Evolutionary conservation across 345 rosid genomes (phyloP).

Genomic region (Acer yangbiense): DNA sequence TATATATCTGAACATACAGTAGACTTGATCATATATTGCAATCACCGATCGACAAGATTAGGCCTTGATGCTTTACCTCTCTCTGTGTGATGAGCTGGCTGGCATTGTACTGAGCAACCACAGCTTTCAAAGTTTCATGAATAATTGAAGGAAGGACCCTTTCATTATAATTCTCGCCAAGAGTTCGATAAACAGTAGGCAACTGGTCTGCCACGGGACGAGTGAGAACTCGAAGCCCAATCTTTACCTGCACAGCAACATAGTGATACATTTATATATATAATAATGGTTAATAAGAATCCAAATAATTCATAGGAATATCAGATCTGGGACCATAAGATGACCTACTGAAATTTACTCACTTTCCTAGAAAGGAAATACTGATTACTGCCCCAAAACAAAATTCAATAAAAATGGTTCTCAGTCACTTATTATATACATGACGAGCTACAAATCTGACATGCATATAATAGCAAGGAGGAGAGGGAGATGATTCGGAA

Average conservation of each 20-base stretch:
- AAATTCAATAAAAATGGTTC: not conserved
- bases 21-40: not conserved
- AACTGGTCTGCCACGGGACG: slow-evolving; percentile 75
- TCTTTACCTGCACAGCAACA: slow-evolving; percentile 63
- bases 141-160: slow-evolving; percentile 92
- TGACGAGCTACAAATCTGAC: not conserved
- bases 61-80: slow-evolving; percentile 50
- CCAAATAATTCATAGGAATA: not conserved
- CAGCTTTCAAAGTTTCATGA: slow-evolving; percentile 90
- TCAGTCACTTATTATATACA: not conserved
- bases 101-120: slow-evolving; percentile 94
- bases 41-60: not conserved
- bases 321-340: not conserved
- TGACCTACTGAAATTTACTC: not conserved
- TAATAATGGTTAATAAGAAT: not conserved
- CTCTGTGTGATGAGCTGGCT: slow-evolving; percentile 96
- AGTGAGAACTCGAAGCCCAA: slow-evolving; percentile 93
- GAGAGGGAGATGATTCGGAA: not conserved
- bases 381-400: not conserved
- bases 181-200: slow-evolving; percentile 76
- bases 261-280: slow-evolving; percentile 12
- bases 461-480: not conserved
- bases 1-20: not conserved
- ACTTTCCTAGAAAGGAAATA: not conserved
- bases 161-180: slow-evolving; percentile 84